A percentile compares a stretch with the other conserved stretches of the same genome.
phyloP scores from a whole-genome alignment of 805 yeast genomes.

The Candida ulmi region DNA sequence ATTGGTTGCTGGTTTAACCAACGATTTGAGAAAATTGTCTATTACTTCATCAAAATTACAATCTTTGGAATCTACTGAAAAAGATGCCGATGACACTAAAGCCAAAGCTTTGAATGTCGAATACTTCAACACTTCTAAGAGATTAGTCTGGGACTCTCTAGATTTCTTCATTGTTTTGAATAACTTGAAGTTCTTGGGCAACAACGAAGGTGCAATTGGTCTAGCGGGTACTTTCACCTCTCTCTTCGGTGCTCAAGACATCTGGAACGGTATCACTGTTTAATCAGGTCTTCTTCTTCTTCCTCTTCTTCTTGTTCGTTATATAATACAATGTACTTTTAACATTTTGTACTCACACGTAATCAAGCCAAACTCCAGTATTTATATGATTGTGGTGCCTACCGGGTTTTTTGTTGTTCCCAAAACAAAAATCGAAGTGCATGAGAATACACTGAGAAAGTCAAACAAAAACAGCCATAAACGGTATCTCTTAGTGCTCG shows the following conservation, averaged over 20 bases:
- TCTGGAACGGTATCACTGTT: slow-evolving; percentile 49
- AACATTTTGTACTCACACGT: no score
- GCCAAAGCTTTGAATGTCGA: slow-evolving; percentile 37
- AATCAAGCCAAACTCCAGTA: no score
- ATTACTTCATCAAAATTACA: slow-evolving; percentile 27
- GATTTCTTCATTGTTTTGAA: slow-evolving; percentile 75
- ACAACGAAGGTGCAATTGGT: slow-evolving; percentile 78
- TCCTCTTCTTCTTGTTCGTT: no score
- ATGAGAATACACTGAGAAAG: no score
- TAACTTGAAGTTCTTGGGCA: slow-evolving; percentile 51
- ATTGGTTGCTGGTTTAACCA: slow-evolving; percentile 54
- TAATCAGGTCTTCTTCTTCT: no score
- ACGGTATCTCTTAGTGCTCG: no score
- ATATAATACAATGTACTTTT: no score
- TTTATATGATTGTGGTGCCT: neutral
- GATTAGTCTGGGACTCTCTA: slow-evolving; percentile 68
- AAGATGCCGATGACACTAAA: slow-evolving; percentile 28
- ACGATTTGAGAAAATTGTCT: slow-evolving; percentile 51
- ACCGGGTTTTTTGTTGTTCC: no score
- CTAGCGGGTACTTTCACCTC: slow-evolving; percentile 83
- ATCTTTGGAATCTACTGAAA: slow-evolving; percentile 24
- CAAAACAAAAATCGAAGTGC: no score
- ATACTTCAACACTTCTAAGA: slow-evolving; percentile 47
- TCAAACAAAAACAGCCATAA: no score
- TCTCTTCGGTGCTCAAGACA: slow-evolving; percentile 64